Base-by-base conservation (phyloP, 805 yeast species). In the Yamadazyma olivae region DNA sequence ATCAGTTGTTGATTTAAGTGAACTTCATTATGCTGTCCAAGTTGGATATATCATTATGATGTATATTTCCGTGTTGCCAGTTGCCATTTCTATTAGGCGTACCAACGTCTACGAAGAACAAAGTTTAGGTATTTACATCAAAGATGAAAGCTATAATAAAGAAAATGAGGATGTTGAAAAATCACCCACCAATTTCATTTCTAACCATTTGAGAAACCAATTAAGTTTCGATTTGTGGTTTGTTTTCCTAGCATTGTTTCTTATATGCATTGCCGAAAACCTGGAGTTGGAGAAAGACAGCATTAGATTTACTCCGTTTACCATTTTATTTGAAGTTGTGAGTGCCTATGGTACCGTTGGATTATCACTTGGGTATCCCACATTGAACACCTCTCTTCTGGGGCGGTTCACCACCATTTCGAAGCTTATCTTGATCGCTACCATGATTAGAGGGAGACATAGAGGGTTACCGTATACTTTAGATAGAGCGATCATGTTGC, bases 271-370 rank as follows among this genome's bases (percentile, higher is more conserved):
- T 38, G 84, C 87, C 33, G 99, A 93, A 54, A 85, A 91, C 13
- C 62, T 67, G 4, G 77, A 74, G 46, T 65, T 90, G 20, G 67
- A 70, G 34, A 39, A 49, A 9, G 52, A 62, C 4, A 64, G 68
- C 10, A 43, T 55, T 13, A 56, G 71, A 5, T 87, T 89, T 51
- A 70, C 78, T 6, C 75, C 87, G 14, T 91, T 91, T 57, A 66
- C 75, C 4, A 67, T 86, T 3, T 61, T 93, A 50, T 93, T 91
- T 61, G 99, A 93, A 53, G 79, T 89, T 41, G 85, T 88, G 5
- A 83, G 95, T 46, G 98, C 98, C 0, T 95, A 93, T 60, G 97
- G 98, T 57, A 90, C 96, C 0, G 98, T 91, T 32, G 99, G 99
- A 0, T 61, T 93, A 42, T 85, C 96, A 4, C 59, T 89, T 36